Percentiles rank a stretch among this genome's conserved stretches.
Conservation (phyloP, 202 grass and related monocot genomes). For the Bolboschoenoplectus hybrid region DNA sequence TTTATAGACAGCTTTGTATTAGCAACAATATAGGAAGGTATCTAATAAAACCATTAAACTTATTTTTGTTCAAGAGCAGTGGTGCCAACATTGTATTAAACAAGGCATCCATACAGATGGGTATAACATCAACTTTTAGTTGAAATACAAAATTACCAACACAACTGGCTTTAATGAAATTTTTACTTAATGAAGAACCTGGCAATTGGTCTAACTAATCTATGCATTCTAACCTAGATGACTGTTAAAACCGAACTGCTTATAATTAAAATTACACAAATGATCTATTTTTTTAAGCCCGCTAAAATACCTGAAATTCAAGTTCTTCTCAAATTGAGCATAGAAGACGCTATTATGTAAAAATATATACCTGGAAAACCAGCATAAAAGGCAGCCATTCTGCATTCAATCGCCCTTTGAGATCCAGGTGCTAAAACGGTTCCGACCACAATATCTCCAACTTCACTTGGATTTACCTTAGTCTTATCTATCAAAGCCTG, state of each 20-base stretch:
- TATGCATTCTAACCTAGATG: background rate
- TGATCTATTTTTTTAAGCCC: background rate
- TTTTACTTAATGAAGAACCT: background rate
- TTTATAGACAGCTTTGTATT: conserved; percentile 36
- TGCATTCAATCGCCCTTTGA: conserved; percentile 86
- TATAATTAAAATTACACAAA: background rate
- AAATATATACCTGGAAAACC: conserved; percentile 68
- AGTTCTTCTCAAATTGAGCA: background rate
- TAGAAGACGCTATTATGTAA: background rate
- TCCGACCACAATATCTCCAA: conserved; percentile 94
- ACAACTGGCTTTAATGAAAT: background rate
- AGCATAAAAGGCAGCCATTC: conserved; percentile 85
- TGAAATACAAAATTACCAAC: conserved; percentile 1
- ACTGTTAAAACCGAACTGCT: background rate
- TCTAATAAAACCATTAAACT: background rate
- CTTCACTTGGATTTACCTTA: conserved; percentile 68
- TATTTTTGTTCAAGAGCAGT: background rate
- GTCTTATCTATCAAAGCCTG: conserved; percentile 85
- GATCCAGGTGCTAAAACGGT: conserved; percentile 88
- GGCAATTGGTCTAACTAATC: background rate
- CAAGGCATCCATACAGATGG: background rate
- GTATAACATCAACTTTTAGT: background rate
- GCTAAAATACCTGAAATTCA: background rate
- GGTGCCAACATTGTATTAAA: conserved; percentile 1
- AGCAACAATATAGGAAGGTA: conserved; percentile 17